A percentile compares a stretch with the other conserved stretches of the same genome.
phyloP scores from a whole-genome alignment of 2,329 filamentous ascomycete species.

The Sclerotinia minor region DNA sequence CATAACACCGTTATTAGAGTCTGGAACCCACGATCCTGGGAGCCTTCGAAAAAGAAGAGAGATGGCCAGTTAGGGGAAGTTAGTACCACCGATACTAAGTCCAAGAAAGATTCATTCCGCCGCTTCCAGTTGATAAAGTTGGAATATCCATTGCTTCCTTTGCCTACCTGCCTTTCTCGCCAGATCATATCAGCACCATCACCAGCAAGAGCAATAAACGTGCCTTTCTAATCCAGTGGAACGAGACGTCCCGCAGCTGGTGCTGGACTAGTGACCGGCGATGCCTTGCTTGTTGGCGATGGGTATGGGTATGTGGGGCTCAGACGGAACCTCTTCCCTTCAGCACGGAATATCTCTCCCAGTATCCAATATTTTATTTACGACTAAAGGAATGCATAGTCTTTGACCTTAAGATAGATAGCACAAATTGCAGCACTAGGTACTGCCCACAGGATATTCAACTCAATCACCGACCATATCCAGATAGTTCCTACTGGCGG shows the following conservation, averaged over 20 bases:
- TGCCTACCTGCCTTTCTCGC: neutral
- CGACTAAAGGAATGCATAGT: constrained; percentile 35
- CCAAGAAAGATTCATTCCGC: neutral
- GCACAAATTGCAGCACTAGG: constrained; percentile 48
- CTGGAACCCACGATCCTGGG: constrained; percentile 1
- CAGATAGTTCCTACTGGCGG: constrained; percentile 88
- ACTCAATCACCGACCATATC: constrained; percentile 90
- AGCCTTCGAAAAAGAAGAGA: neutral
- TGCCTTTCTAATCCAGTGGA: neutral
- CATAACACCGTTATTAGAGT: neutral
- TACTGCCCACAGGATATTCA: constrained; percentile 68
- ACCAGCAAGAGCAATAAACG: neutral
- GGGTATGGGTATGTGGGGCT: neutral
- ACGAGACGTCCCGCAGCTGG: neutral
- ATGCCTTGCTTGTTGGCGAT: too few relatives aligned
- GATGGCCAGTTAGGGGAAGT: neutral
- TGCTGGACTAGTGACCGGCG: neutral
- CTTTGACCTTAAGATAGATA: constrained; percentile 35
- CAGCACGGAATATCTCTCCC: neutral
- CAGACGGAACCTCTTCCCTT: neutral
- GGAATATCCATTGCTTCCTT: neutral
- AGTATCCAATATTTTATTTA: constrained; percentile 16
- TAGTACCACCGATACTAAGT: neutral
- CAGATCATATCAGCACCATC: neutral
- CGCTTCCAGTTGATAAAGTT: neutral